Conservation (phyloP, 305 asterid genomes). For the Fraxinus baroniana region DNA sequence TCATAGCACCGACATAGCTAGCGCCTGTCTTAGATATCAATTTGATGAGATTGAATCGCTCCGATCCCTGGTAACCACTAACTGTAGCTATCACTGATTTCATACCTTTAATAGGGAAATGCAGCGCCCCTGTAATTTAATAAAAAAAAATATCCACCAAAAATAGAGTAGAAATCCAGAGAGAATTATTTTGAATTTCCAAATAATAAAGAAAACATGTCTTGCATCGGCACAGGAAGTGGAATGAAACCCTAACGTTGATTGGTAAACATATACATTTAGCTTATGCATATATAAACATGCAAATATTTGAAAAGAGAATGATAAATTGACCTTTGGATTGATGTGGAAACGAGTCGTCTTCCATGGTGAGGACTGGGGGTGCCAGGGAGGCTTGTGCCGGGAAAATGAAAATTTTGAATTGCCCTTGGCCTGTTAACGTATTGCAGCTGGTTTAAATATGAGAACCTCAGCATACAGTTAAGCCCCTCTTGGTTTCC, state of each 20-base stretch:
- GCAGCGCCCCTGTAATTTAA: constrained; percentile 16
- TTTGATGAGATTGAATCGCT: constrained; percentile 66
- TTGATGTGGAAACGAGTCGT: constrained; percentile 21
- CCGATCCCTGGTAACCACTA: constrained; percentile 66
- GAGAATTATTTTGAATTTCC: neutral
- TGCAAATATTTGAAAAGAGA: neutral
- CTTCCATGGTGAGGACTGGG: constrained; percentile 17
- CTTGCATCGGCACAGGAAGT: neutral
- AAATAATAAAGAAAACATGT: neutral
- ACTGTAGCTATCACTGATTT: constrained; percentile 62
- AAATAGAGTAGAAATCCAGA: neutral
- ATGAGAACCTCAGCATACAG: too few species aligned
- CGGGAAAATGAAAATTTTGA: constrained; percentile 41
- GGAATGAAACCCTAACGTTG: constrained; percentile 16
- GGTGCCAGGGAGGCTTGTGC: constrained; percentile 5
- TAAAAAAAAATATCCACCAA: neutral
- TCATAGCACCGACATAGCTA: constrained; percentile 60
- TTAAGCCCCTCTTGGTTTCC: too few species aligned
- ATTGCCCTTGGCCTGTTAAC: neutral
- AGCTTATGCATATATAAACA: neutral
- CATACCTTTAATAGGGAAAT: constrained; percentile 36
- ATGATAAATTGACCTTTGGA: constrained; percentile 20
- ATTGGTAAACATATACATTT: neutral
- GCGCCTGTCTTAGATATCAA: constrained; percentile 60
- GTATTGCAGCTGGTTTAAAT: neutral